A percentile compares a stretch with the other conserved stretches of the same genome.
Evolutionary conservation across 805 yeast species (phyloP).

Genomic region (Clavispora phyllophila): DNA sequence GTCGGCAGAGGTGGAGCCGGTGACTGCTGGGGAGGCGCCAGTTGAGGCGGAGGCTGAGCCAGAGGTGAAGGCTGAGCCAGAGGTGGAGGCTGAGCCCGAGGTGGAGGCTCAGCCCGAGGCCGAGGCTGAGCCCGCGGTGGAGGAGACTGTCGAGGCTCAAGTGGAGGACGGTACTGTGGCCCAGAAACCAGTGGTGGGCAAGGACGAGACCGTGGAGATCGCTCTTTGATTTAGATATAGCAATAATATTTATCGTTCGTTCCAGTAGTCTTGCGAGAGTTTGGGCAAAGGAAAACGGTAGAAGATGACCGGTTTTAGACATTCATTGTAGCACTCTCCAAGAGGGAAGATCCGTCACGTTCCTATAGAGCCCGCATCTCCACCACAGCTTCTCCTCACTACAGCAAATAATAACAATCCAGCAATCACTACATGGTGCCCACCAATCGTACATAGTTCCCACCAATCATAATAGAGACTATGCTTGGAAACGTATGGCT

Average conservation of each 20-base stretch:
- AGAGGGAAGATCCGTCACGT: too few relatives aligned
- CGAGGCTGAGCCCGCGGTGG: background rate
- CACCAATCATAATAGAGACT: too few relatives aligned
- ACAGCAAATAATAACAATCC: too few relatives aligned
- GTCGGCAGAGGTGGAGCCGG: background rate
- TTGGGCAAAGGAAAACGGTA: too few relatives aligned
- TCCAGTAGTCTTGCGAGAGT: too few relatives aligned
- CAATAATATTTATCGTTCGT: background rate
- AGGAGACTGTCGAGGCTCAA: background rate
- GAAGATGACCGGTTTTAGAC: too few relatives aligned
- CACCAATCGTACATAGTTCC: too few relatives aligned
- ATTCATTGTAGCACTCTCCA: too few relatives aligned
- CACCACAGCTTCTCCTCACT: too few relatives aligned
- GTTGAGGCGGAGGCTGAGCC: conserved; percentile 3
- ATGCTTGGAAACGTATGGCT: background rate
- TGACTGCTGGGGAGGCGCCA: background rate
- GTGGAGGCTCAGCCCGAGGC: background rate
- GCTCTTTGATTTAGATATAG: conserved; percentile 1
- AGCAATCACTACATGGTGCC: too few relatives aligned
- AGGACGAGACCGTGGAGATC: conserved; percentile 5
- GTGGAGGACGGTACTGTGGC: background rate
- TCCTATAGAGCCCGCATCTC: too few relatives aligned
- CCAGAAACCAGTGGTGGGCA: background rate
- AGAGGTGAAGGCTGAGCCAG: conserved; percentile 5
- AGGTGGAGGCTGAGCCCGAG: conserved; percentile 4